phyloP scores from a whole-genome alignment of 331 rosid genomes.

The Phaseolus coccineus region DNA sequence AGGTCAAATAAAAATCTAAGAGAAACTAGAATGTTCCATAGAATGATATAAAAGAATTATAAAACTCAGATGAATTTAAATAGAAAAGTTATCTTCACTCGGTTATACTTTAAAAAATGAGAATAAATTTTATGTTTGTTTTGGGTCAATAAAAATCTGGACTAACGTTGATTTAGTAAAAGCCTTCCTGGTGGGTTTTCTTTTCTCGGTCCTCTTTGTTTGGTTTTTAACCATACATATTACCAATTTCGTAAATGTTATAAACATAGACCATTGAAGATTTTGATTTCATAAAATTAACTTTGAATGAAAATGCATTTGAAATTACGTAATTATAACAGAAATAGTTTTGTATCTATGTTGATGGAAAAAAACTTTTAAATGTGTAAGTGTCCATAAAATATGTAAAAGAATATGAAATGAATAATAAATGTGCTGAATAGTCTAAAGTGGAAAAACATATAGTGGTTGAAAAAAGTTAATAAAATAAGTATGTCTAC shows the following conservation, averaged over 20 bases:
- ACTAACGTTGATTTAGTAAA: neutral
- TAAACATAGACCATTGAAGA: neutral
- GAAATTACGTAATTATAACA: neutral
- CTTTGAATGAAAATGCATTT: neutral
- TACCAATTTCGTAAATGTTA: neutral
- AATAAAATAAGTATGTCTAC: no score
- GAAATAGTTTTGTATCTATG: neutral
- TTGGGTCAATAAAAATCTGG: slow-evolving; percentile 8
- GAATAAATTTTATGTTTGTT: neutral
- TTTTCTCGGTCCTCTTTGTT: neutral
- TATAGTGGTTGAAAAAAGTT: no score
- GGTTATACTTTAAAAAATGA: neutral
- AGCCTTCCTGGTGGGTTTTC: neutral
- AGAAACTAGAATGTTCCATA: neutral
- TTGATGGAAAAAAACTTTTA: neutral
- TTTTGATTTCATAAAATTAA: neutral
- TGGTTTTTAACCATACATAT: neutral
- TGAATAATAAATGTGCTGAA: neutral
- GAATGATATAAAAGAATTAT: neutral
- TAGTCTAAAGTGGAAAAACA: no score
- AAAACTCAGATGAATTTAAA: neutral
- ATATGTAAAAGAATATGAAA: neutral
- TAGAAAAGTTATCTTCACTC: neutral
- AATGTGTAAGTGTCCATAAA: neutral
- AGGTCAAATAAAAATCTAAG: slow-evolving; percentile 33